phyloP scores from a whole-genome alignment of 148 eudicot species.

The Rhododendron vialii region DNA sequence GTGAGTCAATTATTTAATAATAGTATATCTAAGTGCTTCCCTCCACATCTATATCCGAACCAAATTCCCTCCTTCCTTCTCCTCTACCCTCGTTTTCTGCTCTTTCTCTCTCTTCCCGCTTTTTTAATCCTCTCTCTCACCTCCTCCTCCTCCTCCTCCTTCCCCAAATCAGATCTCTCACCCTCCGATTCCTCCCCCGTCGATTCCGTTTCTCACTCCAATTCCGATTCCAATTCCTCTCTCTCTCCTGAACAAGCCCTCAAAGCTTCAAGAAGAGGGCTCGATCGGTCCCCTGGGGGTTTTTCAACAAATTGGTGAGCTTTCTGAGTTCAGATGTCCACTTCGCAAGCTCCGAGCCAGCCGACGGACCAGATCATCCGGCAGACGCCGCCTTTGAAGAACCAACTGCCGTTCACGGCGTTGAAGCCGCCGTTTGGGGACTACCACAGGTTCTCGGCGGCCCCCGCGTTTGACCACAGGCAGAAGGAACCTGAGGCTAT shows the following conservation, averaged over 20 bases:
- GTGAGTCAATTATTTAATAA: not conserved
- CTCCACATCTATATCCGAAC: constrained; percentile 96
- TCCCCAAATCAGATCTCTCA: constrained; percentile 19
- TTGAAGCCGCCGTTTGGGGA: constrained; percentile 70
- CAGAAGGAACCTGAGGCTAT: constrained; percentile 39
- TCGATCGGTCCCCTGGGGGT: not conserved
- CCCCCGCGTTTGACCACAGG: constrained; percentile 6
- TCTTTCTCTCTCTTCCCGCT: constrained; percentile 35
- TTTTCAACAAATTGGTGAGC: not conserved
- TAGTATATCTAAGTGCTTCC: constrained; percentile 36
- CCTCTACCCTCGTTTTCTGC: constrained; percentile 38
- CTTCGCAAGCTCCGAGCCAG: constrained; percentile 26
- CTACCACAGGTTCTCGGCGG: constrained; percentile 57
- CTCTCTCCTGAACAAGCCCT: not conserved
- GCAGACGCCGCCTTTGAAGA: constrained; percentile 17
- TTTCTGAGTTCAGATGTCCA: constrained; percentile 22
- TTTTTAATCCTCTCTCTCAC: constrained; percentile 10
- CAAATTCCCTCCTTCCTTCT: constrained; percentile 70
- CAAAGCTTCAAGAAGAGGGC: not conserved
- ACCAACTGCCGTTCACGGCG: constrained; percentile 50
- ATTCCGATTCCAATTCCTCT: constrained; percentile 17
- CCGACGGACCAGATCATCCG: constrained; percentile 21
- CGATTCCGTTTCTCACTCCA: not conserved
- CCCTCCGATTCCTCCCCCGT: not conserved
- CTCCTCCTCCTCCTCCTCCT: not conserved